phyloP scores from a whole-genome alignment of 805 yeast genomes.

The Metschnikowia vanudenii region DNA sequence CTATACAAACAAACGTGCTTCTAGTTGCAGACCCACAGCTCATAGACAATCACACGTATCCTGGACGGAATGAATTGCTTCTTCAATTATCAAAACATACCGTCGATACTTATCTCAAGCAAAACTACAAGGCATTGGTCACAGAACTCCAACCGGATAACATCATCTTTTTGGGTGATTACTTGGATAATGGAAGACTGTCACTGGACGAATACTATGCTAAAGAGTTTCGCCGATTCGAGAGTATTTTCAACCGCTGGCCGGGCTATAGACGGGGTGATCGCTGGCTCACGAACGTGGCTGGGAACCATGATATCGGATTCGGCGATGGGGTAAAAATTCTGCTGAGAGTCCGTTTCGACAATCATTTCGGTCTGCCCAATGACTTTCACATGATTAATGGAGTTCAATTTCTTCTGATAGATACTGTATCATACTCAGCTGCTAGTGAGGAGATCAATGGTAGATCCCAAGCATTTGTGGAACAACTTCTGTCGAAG shows the following conservation, averaged over 20 bases:
- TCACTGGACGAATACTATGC: conserved; percentile 31
- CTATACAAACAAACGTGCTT: conserved; percentile 26
- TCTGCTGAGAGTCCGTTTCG: conserved; percentile 30
- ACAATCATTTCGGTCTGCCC: conserved; percentile 31
- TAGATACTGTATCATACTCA: conserved; percentile 24
- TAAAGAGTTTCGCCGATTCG: conserved; percentile 31
- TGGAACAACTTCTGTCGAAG: conserved; percentile 10
- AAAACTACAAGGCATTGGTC: conserved; percentile 37
- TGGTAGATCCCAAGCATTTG: conserved; percentile 16
- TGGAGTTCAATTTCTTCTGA: conserved; percentile 30
- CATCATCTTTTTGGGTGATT: conserved; percentile 42
- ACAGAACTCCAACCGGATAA: conserved; percentile 34
- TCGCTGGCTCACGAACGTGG: conserved; percentile 32
- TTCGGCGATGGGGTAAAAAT: conserved; percentile 26
- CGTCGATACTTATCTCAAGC: conserved; percentile 38
- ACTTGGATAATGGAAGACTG: conserved; percentile 42
- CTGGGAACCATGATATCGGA: conserved; percentile 32
- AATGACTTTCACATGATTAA: conserved; percentile 27
- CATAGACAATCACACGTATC: conserved; percentile 45
- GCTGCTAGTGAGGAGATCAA: conserved; percentile 16
- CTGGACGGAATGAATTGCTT: conserved; percentile 33
- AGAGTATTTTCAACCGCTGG: conserved; percentile 28
- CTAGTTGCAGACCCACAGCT: conserved; percentile 46
- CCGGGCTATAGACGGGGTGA: conserved; percentile 22
- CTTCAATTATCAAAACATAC: conserved; percentile 40